Evolutionary conservation across 441 rosid species (phyloP), one percentile per base, ranked within the genome.

Genomic region (Gossypium lobatum): DNA sequence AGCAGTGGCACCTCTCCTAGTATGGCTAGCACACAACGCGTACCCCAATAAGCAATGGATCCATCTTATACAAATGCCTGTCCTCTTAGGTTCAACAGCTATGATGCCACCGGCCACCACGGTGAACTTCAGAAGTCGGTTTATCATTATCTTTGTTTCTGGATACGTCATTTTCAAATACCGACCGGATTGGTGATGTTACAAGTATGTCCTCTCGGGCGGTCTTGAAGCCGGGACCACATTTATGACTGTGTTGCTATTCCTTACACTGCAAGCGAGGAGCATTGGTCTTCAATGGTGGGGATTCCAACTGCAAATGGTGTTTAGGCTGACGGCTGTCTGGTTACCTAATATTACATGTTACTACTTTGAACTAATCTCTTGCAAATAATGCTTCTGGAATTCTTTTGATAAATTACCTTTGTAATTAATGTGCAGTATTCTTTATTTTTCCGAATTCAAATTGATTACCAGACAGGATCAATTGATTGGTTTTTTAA

Each of bases 251-350:
- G 73, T 93, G 16, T 74, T 91, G 72, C 18, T 93, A 75, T 88
- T 89, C 73, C 60, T 91, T 1, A 72, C 81, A 20, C 78, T 91
- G 73, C 88, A 85, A 70, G 84, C 83, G 7, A 71, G 73, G 73
- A 68, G 72, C 9, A 73, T 91, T 37, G 1, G 3, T 0, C 11
- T 93, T 9, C 60, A 75, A 14, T 91, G 95, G 97, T 88, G 95
- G 96, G 97, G 93, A 52, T 95, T 75, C 95, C 96, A 0, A 89
- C 96, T 4, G 93, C 95, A 11, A 80, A 82, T 80, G 93, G 91
- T 3, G 78, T 88, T 4, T 8, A 48, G 0, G 67, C 79, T 28
- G 81, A 82, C 46, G 92, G 90, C 18, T 93, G 97, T 79, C 95
- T 92, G 10, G 84, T 84, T 53, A 68, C 76, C 70, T 80, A 75